These are phyloP conservation scores for Lophiotrema nucula DNA, from an alignment of 495 filamentous ascomycete species.

Conservation along the genomic window DNA sequence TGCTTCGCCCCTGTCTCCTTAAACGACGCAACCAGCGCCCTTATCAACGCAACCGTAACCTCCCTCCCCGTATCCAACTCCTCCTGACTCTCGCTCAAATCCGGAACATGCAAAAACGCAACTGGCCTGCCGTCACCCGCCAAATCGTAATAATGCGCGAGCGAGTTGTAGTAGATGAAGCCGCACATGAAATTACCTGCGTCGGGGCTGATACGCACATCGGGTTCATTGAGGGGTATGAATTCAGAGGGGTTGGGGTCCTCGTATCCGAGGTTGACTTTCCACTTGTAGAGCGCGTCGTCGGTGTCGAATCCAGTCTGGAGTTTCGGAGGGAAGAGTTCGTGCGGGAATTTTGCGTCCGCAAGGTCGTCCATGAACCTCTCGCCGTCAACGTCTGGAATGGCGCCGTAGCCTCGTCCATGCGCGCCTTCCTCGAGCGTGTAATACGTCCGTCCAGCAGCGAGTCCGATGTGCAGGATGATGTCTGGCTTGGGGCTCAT, in stretches of 20 bases:
- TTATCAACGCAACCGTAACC: constrained; percentile 67
- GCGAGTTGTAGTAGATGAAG: constrained; percentile 78
- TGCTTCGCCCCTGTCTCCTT: constrained; percentile 3
- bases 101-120: constrained; percentile 78
- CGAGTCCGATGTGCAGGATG: constrained; percentile 79
- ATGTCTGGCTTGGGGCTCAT: constrained; percentile 57
- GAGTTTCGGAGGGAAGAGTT: constrained; percentile 47
- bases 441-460: constrained; percentile 65
- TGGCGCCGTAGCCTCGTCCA: constrained; percentile 69
- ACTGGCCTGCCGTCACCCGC: constrained; percentile 47
- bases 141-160: constrained; percentile 49
- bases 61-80: constrained; percentile 59
- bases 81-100: constrained; percentile 48
- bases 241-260: neutral
- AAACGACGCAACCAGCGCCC: constrained; percentile 57
- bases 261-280: constrained; percentile 35
- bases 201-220: constrained; percentile 62
- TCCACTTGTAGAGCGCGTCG: constrained; percentile 58
- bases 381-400: constrained; percentile 68
- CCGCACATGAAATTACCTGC: constrained; percentile 83
- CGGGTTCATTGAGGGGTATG: constrained; percentile 21
- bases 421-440: constrained; percentile 69
- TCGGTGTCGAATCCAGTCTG: constrained; percentile 52
- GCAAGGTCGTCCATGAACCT: constrained; percentile 54
- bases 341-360: constrained; percentile 47